Evolutionary conservation across 1,139 yeast genomes (phyloP).

Genomic region (Saccharomyces hybrid): DNA sequence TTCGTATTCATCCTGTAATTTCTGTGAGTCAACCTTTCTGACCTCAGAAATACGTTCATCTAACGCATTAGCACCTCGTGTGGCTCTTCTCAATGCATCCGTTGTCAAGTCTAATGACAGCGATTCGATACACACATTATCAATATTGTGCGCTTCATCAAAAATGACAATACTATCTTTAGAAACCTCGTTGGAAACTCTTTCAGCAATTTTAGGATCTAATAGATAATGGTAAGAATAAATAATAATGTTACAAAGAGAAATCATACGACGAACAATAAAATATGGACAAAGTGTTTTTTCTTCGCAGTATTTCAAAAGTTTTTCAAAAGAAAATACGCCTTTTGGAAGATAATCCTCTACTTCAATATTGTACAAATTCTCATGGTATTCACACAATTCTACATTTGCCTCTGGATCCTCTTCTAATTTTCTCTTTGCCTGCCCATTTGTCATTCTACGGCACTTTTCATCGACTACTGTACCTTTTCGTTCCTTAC

Average conservation of each 20-base stretch:
- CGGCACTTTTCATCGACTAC: conserved; percentile 96
- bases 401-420: conserved; percentile 52
- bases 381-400: conserved; percentile 84
- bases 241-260: conserved; percentile 87
- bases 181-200: conserved; percentile 86
- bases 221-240: conserved; percentile 92
- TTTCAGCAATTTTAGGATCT: conserved; percentile 94
- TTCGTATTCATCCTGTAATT: conserved; percentile 82
- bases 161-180: conserved; percentile 90
- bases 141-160: conserved; percentile 98
- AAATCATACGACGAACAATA: conserved; percentile 95
- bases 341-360: conserved; percentile 86
- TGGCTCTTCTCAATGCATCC: conserved; percentile 71
- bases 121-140: conserved; percentile 96
- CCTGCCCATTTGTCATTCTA: conserved; percentile 85
- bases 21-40: conserved; percentile 72
- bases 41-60: conserved; percentile 73
- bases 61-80: conserved; percentile 72
- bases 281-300: conserved; percentile 90
- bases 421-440: conserved; percentile 56
- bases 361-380: conserved; percentile 75
- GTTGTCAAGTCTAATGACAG: conserved; percentile 79
- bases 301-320: conserved; percentile 66
- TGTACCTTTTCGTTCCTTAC: conserved; percentile 84
- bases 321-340: conserved; percentile 84